Conservation (phyloP, 352 stramenopile species). For the Hyaloperonospora brassicae region DNA sequence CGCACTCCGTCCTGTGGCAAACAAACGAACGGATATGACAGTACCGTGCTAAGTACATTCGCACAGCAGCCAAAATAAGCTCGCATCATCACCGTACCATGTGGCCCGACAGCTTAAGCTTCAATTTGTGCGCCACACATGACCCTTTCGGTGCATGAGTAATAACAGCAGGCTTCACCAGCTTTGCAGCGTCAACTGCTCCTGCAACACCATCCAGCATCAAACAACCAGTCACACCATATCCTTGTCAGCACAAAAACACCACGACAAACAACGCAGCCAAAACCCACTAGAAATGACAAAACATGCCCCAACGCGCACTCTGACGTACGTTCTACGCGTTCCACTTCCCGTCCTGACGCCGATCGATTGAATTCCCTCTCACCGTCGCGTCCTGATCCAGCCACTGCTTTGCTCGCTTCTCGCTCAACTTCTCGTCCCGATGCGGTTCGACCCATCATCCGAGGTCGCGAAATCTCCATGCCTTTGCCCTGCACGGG, state of each 20-base stretch:
- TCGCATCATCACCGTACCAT: conserved; percentile 36
- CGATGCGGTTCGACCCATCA: conserved; percentile 46
- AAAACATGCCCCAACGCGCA: background rate
- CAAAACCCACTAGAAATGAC: background rate
- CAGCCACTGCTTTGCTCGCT: conserved; percentile 16
- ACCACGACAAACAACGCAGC: conserved; percentile 1
- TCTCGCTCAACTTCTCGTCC: conserved; percentile 33
- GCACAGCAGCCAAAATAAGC: background rate
- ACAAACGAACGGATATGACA: background rate
- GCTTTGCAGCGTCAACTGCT: conserved; percentile 31
- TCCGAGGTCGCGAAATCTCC: conserved; percentile 69
- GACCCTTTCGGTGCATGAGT: conserved; percentile 47
- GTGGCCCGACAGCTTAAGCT: conserved; percentile 78
- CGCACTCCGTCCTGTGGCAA: conserved; percentile 60
- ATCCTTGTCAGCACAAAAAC: conserved; percentile 1
- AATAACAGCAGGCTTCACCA: conserved; percentile 37
- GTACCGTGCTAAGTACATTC: conserved; percentile 1
- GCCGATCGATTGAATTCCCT: conserved; percentile 20
- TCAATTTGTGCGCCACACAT: conserved; percentile 75
- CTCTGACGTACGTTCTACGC: conserved; percentile 18
- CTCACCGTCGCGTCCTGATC: conserved; percentile 31
- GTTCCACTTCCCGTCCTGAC: conserved; percentile 34
- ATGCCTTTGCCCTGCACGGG: conserved; percentile 43
- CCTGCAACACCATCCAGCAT: conserved; percentile 11
- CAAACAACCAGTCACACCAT: conserved; percentile 1